Percentiles rank a stretch among this genome's conserved stretches.
These are phyloP conservation scores for Candida michaelii DNA, from an alignment of 805 yeast species.

Conservation along the genomic window DNA sequence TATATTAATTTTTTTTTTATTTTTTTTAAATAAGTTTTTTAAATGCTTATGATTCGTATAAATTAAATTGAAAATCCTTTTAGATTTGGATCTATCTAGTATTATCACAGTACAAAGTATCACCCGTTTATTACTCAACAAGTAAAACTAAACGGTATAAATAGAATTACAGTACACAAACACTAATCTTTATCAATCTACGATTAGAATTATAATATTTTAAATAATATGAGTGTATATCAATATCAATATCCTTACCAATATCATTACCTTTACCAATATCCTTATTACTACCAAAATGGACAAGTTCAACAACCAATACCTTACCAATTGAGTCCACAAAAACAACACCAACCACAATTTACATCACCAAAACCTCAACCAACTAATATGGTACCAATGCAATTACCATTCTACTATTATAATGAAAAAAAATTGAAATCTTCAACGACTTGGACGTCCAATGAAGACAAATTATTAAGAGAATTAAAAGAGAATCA, in stretches of 20 bases:
- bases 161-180: no score
- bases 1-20: not conserved
- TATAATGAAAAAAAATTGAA: slow-evolving; percentile 26
- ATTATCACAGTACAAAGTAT: no score
- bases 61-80: slow-evolving; percentile 1
- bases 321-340: slow-evolving; percentile 1
- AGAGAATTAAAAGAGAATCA: slow-evolving; percentile 79
- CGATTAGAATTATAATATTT: no score
- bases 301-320: slow-evolving; percentile 1
- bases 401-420: slow-evolving; percentile 15
- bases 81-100: no score
- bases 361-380: not conserved
- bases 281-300: slow-evolving; percentile 8
- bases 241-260: slow-evolving; percentile 12
- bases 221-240: slow-evolving; percentile 12
- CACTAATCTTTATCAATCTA: no score
- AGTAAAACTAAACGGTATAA: no score
- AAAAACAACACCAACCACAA: slow-evolving; percentile 4
- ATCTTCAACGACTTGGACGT: slow-evolving; percentile 63
- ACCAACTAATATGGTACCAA: slow-evolving; percentile 8
- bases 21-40: not conserved
- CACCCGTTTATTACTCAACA: no score
- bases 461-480: slow-evolving; percentile 68
- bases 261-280: slow-evolving; percentile 13
- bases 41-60: not conserved